phyloP scores from a whole-genome alignment of 1,284 basidiomycete genomes.

The Crocinoboletus sp. region DNA sequence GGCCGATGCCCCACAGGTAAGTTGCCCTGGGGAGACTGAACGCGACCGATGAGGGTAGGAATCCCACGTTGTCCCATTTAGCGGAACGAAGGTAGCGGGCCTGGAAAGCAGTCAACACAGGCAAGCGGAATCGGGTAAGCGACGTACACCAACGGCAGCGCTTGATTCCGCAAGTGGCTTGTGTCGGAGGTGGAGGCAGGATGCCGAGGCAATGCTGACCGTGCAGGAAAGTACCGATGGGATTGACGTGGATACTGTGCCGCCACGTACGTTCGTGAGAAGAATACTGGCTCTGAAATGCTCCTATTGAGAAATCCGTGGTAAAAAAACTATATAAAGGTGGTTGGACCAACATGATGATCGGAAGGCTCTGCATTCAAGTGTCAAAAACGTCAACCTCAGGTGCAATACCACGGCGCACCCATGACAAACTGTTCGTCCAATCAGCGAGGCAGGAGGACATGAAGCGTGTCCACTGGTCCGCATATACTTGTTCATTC shows the following conservation, averaged over 20 bases:
- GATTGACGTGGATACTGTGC: constrained; percentile 18
- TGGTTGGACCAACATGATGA: constrained; percentile 26
- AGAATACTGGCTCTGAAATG: constrained; percentile 23
- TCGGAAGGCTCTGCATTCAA: constrained; percentile 20
- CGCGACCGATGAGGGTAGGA: constrained; percentile 23
- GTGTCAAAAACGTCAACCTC: constrained; percentile 11
- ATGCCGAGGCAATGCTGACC: constrained; percentile 27
- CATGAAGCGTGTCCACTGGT: constrained; percentile 32
- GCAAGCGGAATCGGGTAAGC: not conserved
- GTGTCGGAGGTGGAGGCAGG: constrained; percentile 28
- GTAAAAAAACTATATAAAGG: not conserved
- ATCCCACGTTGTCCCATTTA: constrained; percentile 20
- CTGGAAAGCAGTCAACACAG: constrained; percentile 13
- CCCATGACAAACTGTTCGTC: constrained; percentile 26
- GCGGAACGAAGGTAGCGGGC: constrained; percentile 23
- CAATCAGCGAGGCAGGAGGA: constrained; percentile 27
- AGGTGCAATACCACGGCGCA: constrained; percentile 5
- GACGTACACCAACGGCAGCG: constrained; percentile 26
- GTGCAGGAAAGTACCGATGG: constrained; percentile 24
- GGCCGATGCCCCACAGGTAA: constrained; percentile 26
- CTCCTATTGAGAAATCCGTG: not conserved
- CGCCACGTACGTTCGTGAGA: constrained; percentile 23
- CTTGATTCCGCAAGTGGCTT: constrained; percentile 18
- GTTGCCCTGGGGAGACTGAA: constrained; percentile 29
- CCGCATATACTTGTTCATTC: constrained; percentile 33